Evolutionary conservation across 192 early-diverging fungal species (phyloP), one percentile per base, ranked within the genome.

Genomic region (Backusella liffmaniae): DNA sequence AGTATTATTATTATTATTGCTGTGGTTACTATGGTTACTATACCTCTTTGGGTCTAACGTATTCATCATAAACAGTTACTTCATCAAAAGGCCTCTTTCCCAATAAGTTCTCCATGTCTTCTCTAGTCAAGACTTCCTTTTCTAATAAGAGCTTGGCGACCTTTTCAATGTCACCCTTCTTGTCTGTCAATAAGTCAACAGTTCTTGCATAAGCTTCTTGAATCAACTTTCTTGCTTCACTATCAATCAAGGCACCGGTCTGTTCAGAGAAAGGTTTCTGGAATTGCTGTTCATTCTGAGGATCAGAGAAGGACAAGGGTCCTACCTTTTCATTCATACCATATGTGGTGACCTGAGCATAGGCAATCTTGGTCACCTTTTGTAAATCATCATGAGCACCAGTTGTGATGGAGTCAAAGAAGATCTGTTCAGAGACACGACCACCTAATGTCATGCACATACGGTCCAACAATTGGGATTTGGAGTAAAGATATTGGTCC

Each of bases 361-460:
- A 99, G 15, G 98, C 98, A 91, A 95, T 92, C 83, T 93, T 94
- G 16, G 96, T 98, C 15, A 99, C 96, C 82, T 97, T 97, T 80
- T 98, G 91, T 77, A 99, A 84, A 86, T 99, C 98, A 79, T 99
- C 98, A n/a, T 91, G 91, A 3, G 98, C 98, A 42, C 98, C 98
- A 3, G 96, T 97, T n/a, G 98, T 98, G 21, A 99, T 91, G 6
- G 91, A 88, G 23, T 89, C 84, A 84, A 99, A 99, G 85, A 99
- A 97, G 73, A 99, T 92, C 78, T 94, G 84, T 84, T 98, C 98
- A 4, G 96, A 72, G 92, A 91, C 93, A 49, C 93, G 91, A 0
- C 94, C 94, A 53, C 93, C 94, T 35, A 95, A 86, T 30, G 94
- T 92, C 94, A 96, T 96, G 78, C 93, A 94, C 92, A 94, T 94